phyloP scores from a whole-genome alignment of 108 stramenopile genomes.

The Pseudonitzschia pungens region DNA sequence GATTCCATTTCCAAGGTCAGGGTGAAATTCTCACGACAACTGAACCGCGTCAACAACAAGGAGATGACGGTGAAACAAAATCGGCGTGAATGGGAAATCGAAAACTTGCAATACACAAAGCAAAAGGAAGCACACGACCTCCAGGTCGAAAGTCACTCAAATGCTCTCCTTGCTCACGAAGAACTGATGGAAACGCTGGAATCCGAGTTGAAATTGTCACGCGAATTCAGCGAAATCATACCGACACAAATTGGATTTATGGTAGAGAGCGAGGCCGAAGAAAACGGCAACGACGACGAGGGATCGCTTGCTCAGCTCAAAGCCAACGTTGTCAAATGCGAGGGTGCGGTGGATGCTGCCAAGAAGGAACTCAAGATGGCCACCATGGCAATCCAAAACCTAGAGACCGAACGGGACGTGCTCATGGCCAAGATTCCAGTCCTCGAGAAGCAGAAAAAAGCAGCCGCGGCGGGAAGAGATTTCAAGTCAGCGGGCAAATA shows the following conservation, averaged over 20 bases:
- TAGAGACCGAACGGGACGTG: slow-evolving; percentile 50
- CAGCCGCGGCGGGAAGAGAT: slow-evolving; percentile 72
- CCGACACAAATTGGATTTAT: slow-evolving; percentile 54
- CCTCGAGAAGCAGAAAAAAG: slow-evolving; percentile 74
- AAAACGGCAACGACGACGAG: slow-evolving; percentile 29
- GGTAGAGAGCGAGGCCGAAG: slow-evolving; percentile 21
- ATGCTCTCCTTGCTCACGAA: slow-evolving; percentile 62
- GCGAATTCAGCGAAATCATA: slow-evolving; percentile 56
- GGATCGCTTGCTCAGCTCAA: slow-evolving; percentile 45
- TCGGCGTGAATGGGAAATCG: slow-evolving; percentile 76
- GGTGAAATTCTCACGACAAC: slow-evolving; percentile 75
- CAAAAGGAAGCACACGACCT: slow-evolving; percentile 67
- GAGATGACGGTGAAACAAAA: slow-evolving; percentile 62
- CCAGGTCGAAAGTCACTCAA: slow-evolving; percentile 71
- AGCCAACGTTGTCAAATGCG: slow-evolving; percentile 68
- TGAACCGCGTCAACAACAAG: slow-evolving; percentile 77
- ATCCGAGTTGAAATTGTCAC: slow-evolving; percentile 52
- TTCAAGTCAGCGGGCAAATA: slow-evolving; percentile 83
- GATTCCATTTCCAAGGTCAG: slow-evolving; percentile 62
- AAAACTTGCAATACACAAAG: slow-evolving; percentile 52
- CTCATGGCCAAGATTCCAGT: slow-evolving; percentile 60
- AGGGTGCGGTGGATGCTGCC: slow-evolving; percentile 72
- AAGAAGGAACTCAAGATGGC: slow-evolving; percentile 59
- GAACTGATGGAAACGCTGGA: slow-evolving; percentile 53
- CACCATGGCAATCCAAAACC: slow-evolving; percentile 34